These are phyloP conservation scores for Coffea canephora DNA, from an alignment of 257 asterid species.

Conservation along the genomic window DNA sequence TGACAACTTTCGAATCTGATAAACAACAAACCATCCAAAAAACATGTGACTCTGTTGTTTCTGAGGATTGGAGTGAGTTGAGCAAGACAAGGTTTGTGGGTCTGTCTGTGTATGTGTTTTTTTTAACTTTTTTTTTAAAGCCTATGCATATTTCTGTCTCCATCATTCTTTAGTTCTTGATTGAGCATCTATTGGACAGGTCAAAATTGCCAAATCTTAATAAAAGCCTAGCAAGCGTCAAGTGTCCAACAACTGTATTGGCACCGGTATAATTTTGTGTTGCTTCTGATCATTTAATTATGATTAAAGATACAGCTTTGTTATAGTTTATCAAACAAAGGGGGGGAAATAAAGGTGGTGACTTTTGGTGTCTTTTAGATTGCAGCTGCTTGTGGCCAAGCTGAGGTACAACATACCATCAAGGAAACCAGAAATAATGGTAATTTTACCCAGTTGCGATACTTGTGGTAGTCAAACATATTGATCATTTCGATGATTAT, in stretches of 20 bases:
- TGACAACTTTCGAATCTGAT: slow-evolving; percentile 11
- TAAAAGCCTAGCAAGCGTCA: slow-evolving; percentile 12
- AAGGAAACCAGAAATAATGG: slow-evolving; percentile 35
- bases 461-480: neutral
- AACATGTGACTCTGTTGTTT: slow-evolving; percentile 8
- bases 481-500: neutral
- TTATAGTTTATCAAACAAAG: neutral
- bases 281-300: neutral
- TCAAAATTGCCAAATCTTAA: slow-evolving; percentile 9
- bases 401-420: slow-evolving; percentile 19
- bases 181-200: slow-evolving; percentile 12
- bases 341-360: neutral
- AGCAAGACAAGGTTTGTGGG: slow-evolving; percentile 26
- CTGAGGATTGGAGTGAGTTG: slow-evolving; percentile 16
- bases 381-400: slow-evolving; percentile 27
- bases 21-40: slow-evolving; percentile 3
- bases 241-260: slow-evolving; percentile 9
- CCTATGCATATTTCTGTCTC: neutral
- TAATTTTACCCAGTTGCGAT: neutral
- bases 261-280: slow-evolving; percentile 22
- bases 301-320: neutral
- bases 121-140: no score
- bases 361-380: slow-evolving; percentile 11
- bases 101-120: neutral
- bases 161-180: neutral